Evolutionary conservation across 441 rosid species (phyloP).

Genomic region (Eutrema salsugineum): DNA sequence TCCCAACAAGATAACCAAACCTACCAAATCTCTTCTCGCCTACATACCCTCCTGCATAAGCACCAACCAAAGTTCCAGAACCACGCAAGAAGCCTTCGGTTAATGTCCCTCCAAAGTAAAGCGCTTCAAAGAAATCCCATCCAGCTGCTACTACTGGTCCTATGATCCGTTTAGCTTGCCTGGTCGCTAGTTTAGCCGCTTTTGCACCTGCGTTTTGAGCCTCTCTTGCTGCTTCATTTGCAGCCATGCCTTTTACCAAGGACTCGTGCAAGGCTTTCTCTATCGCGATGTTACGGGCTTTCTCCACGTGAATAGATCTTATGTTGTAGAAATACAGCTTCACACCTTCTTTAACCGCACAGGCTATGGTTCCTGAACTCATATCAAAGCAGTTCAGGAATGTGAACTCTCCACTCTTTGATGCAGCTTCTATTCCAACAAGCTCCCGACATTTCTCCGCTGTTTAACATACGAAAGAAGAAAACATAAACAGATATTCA

Average conservation of each 20-base stretch:
- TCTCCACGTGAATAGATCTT: conserved; percentile 76
- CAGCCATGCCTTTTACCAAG: conserved; percentile 49
- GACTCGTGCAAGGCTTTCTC: conserved; percentile 68
- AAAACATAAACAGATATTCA: not conserved
- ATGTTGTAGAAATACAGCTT: conserved; percentile 83
- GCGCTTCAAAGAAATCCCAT: conserved; percentile 94
- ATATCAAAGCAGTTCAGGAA: conserved; percentile 84
- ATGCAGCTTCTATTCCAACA: conserved; percentile 75
- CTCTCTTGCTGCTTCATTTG: conserved; percentile 61
- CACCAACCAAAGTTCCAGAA: conserved; percentile 72
- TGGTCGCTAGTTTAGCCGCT: conserved; percentile 75
- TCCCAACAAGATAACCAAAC: conserved; percentile 84
- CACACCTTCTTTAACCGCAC: conserved; percentile 82
- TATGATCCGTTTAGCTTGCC: conserved; percentile 78
- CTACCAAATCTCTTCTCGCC: conserved; percentile 85
- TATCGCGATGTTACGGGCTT: conserved; percentile 51
- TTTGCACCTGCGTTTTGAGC: conserved; percentile 77
- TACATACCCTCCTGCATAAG: conserved; percentile 65
- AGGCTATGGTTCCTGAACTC: conserved; percentile 78
- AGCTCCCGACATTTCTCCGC: conserved; percentile 89
- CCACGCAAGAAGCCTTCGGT: conserved; percentile 89
- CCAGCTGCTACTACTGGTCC: conserved; percentile 91
- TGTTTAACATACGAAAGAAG: conserved; percentile 19
- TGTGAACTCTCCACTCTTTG: conserved; percentile 88
- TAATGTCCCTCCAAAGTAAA: conserved; percentile 82